These are phyloP conservation scores for Elongisporangium anandrum DNA, from an alignment of 352 stramenopile species.

Conservation along the genomic window DNA sequence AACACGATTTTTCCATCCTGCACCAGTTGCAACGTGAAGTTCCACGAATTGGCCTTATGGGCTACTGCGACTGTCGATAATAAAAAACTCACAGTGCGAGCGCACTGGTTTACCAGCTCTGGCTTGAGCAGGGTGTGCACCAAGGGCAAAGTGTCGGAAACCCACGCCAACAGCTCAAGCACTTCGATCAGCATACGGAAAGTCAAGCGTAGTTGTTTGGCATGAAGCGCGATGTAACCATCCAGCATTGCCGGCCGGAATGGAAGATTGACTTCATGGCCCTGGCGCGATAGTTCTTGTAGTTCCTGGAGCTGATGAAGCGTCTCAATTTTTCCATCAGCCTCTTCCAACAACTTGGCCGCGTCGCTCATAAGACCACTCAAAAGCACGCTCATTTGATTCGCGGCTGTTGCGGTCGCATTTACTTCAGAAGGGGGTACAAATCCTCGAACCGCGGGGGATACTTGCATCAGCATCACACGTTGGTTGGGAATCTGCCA, in stretches of 20 bases:
- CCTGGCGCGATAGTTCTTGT: conserved; percentile 33
- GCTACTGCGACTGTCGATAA: conserved; percentile 34
- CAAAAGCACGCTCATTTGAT: conserved; percentile 49
- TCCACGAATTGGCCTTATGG: conserved; percentile 36
- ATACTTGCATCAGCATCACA: conserved; percentile 21
- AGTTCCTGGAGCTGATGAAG: conserved; percentile 63
- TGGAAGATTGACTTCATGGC: conserved; percentile 28
- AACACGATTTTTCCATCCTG: conserved; percentile 54
- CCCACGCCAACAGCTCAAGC: conserved; percentile 62
- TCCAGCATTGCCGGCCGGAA: conserved; percentile 57
- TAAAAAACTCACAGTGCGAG: conserved; percentile 62
- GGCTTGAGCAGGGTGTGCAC: conserved; percentile 46
- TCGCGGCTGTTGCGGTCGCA: conserved; percentile 13
- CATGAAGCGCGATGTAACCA: conserved; percentile 61
- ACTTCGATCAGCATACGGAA: conserved; percentile 61
- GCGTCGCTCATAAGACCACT: conserved; percentile 70
- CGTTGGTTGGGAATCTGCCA: conserved; percentile 57
- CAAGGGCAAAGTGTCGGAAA: conserved; percentile 35
- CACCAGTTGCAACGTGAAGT: conserved; percentile 45
- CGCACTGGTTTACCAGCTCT: conserved; percentile 56
- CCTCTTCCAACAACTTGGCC: conserved; percentile 64
- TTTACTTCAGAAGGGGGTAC: not conserved
- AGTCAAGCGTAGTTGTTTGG: conserved; percentile 61
- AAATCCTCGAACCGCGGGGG: not conserved
- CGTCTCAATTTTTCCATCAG: conserved; percentile 50